Percentiles rank a stretch among this genome's conserved stretches.
Conservation (phyloP, 176 grass and related monocot genomes). For the Carex pumila region DNA sequence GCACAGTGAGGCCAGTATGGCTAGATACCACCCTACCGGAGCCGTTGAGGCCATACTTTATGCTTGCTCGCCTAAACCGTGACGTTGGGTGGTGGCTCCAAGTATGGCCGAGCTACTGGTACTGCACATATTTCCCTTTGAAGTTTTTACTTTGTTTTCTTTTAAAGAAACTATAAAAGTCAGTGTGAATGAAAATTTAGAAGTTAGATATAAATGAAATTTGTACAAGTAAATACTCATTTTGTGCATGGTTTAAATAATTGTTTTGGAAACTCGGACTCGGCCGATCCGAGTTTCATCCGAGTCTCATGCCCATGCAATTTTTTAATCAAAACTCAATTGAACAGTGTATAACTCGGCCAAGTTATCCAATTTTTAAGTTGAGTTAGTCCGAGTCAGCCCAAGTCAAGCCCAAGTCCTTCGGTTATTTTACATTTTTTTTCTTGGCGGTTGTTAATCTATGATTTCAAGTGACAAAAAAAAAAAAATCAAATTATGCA, state of each 20-base stretch:
- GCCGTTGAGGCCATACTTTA: background rate
- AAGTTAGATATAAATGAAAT: background rate
- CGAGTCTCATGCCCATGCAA: too few relatives aligned
- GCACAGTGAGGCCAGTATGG: background rate
- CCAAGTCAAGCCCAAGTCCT: too few relatives aligned
- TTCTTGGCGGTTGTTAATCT: too few relatives aligned
- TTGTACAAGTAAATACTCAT: background rate
- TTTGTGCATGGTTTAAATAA: background rate
- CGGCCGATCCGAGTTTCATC: too few relatives aligned
- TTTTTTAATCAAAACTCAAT: too few relatives aligned
- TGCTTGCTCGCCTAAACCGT: background rate
- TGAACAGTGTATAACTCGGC: too few relatives aligned
- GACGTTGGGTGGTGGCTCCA: background rate
- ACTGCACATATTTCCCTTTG: background rate
- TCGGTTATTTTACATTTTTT: too few relatives aligned
- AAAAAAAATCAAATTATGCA: too few relatives aligned
- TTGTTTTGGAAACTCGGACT: too few relatives aligned
- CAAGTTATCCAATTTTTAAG: too few relatives aligned
- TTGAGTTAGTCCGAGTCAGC: too few relatives aligned
- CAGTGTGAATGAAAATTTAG: background rate
- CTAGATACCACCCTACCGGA: background rate
- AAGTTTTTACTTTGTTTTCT: background rate
- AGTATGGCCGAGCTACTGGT: conserved; percentile 10
- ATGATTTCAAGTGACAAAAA: too few relatives aligned
- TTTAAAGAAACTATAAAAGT: background rate